A percentile compares a stretch with the other conserved stretches of the same genome.
Evolutionary conservation across 805 yeast species (phyloP).

Genomic region (Saccharomycopsis sp.): DNA sequence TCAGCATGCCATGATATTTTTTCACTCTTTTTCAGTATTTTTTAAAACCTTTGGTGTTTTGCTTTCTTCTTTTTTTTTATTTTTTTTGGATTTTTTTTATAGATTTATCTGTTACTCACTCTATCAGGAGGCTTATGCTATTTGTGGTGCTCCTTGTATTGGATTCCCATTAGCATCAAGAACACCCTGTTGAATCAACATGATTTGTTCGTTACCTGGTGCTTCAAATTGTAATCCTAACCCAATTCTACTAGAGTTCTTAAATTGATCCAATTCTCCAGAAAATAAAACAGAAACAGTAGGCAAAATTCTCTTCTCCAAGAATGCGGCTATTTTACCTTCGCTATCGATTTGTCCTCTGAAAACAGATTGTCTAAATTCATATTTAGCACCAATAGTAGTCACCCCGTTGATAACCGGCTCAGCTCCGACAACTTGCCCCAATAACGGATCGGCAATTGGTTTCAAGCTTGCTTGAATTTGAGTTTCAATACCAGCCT

Average conservation of each 20-base stretch:
- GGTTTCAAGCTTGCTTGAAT: slow-evolving; percentile 71
- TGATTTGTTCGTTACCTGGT: slow-evolving; percentile 46
- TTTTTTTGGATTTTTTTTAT: too few species aligned
- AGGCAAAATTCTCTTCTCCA: slow-evolving; percentile 92
- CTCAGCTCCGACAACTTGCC: slow-evolving; percentile 74
- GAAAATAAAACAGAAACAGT: slow-evolving; percentile 81
- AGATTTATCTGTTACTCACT: too few species aligned
- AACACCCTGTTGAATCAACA: slow-evolving; percentile 74
- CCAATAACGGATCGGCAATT: slow-evolving; percentile 66
- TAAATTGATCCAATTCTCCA: slow-evolving; percentile 88
- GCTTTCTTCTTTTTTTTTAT: too few species aligned
- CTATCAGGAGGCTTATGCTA: not conserved
- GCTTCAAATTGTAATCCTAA: slow-evolving; percentile 94
- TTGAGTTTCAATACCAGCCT: slow-evolving; percentile 89
- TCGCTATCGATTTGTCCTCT: slow-evolving; percentile 89
- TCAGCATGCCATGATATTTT: too few species aligned
- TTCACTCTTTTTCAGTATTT: too few species aligned
- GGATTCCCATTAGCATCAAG: slow-evolving; percentile 82
- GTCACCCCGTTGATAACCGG: slow-evolving; percentile 87
- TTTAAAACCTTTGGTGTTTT: too few species aligned
- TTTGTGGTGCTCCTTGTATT: slow-evolving; percentile 57
- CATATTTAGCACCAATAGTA: slow-evolving; percentile 94
- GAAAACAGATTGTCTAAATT: slow-evolving; percentile 92
- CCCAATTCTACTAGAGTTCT: slow-evolving; percentile 75
- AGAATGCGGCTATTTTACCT: slow-evolving; percentile 85